phyloP scores from a whole-genome alignment of 331 rosid species.

The Malus hybrid region DNA sequence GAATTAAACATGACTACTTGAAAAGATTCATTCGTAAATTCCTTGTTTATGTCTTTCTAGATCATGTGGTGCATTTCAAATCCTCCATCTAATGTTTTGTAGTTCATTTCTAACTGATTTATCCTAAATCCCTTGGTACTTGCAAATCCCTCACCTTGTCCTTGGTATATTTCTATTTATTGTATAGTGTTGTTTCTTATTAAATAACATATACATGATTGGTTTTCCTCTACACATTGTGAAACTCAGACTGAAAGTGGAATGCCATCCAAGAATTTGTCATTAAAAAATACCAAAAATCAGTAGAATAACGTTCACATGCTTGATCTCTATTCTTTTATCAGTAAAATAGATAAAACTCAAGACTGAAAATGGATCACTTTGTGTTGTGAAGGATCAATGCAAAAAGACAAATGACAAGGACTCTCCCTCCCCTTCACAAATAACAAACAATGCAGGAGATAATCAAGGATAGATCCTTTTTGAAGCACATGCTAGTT shows the following conservation, averaged over 20 bases:
- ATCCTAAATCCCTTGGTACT: too few relatives aligned
- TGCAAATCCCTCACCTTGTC: too few relatives aligned
- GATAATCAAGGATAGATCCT: neutral
- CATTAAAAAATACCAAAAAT: neutral
- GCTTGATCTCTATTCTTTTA: neutral
- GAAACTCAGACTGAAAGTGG: neutral
- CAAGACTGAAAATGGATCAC: neutral
- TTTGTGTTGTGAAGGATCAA: neutral
- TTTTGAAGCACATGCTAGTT: neutral
- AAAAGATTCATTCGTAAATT: too few relatives aligned
- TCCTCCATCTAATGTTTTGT: too few relatives aligned
- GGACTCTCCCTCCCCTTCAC: neutral
- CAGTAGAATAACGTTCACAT: neutral
- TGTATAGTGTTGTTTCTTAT: neutral
- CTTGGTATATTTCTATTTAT: too few relatives aligned
- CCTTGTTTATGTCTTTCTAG: too few relatives aligned
- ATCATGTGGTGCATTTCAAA: too few relatives aligned
- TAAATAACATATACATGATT: neutral
- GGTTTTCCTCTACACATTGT: neutral
- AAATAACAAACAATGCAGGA: neutral
- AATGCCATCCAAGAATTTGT: neutral
- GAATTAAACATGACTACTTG: too few relatives aligned
- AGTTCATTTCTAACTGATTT: too few relatives aligned
- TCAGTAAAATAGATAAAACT: too few relatives aligned
- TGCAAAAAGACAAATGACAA: neutral